Base-by-base conservation (phyloP, 2,329 filamentous ascomycete species). In the Fusarium marasasianum region DNA sequence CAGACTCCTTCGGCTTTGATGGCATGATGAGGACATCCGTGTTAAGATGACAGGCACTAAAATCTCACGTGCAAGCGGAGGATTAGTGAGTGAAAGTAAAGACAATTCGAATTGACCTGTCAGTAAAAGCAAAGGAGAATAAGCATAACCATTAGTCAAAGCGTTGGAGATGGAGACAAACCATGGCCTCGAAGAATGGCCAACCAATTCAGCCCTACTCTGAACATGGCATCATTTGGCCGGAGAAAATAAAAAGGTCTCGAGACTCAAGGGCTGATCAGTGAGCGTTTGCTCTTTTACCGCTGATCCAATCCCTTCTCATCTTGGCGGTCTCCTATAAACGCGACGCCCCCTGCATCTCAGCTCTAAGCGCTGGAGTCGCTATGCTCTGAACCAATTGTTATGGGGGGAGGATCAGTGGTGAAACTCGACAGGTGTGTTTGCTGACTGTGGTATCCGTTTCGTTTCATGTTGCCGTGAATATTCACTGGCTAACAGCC, bases 121-220 rank as follows among this genome's bases (percentile, higher is more conserved):
- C 24, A 35, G 9, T 31, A 31, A 43, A 31, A 24, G 24, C 20
- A 44, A 37, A 35, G 9, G 12, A 4, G 24, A 62, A 45, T 43
- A 37, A 57, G 31, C 37, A 62, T 51, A 51, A 51, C 35, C 26
- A 51, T 38, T 51, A 51, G 43, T 38, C 43, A 38, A 59, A 45
- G 38, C 5, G 20, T 29, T 26, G 54, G 18, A 13, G 24, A 37
- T 11, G 10, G 33, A 51, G 56, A 51, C 43, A 38, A 59, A 51
- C 20, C 73, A 58, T 22, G 72, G 48, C 45, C 72, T 38, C 31
- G 17, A 58, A 66, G 18, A 51, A 45, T 76, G 82, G 63, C 50
- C 83, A 83, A 85, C 22, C 29, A 59, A 45, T 53, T 70, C 67
- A 70, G 67, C 67, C 66, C 64, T 69, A 63, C 43, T 50, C 29